These are phyloP conservation scores for Diaporthe helianthi DNA, from an alignment of 2,329 filamentous ascomycete genomes.

Conservation along the genomic window DNA sequence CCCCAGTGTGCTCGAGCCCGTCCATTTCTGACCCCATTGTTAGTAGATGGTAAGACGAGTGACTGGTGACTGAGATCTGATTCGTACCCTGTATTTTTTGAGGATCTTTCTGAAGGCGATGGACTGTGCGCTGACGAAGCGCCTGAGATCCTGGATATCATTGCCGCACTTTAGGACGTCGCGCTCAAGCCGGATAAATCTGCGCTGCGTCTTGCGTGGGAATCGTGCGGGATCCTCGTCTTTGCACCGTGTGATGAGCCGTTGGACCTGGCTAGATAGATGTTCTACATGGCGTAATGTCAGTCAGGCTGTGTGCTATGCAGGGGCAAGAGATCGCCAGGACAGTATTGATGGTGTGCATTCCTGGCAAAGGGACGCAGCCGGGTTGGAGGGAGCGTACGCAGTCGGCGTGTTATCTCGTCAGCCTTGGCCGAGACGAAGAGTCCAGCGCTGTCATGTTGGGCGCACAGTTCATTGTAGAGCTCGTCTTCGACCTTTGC, in stretches of 20 bases:
- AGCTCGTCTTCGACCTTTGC: constrained; percentile 74
- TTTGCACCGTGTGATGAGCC: constrained; percentile 54
- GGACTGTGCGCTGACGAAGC: constrained; percentile 77
- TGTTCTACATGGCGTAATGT: constrained; percentile 50
- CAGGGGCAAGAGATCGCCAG: background rate
- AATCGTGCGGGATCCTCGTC: constrained; percentile 43
- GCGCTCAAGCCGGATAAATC: constrained; percentile 61
- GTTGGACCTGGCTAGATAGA: constrained; percentile 55
- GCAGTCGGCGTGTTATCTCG: constrained; percentile 74
- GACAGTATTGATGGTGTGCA: constrained; percentile 16
- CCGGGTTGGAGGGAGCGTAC: constrained; percentile 51
- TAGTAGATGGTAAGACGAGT: background rate
- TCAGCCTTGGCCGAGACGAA: constrained; percentile 83
- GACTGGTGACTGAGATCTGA: background rate
- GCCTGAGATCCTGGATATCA: constrained; percentile 72
- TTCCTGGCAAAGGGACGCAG: constrained; percentile 3
- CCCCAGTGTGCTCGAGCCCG: constrained; percentile 70
- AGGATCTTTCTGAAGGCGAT: constrained; percentile 82
- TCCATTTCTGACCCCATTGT: constrained; percentile 72
- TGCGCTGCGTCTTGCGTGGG: constrained; percentile 56
- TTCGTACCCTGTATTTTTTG: constrained; percentile 78
- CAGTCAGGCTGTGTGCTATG: background rate
- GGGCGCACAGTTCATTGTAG: constrained; percentile 72
- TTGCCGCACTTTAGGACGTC: constrained; percentile 67
- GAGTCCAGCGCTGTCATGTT: constrained; percentile 79